Evolutionary conservation across 75 land plant genomes (phyloP), one percentile per base, ranked within the genome.

Genomic region (Ceratopteris richardii): DNA sequence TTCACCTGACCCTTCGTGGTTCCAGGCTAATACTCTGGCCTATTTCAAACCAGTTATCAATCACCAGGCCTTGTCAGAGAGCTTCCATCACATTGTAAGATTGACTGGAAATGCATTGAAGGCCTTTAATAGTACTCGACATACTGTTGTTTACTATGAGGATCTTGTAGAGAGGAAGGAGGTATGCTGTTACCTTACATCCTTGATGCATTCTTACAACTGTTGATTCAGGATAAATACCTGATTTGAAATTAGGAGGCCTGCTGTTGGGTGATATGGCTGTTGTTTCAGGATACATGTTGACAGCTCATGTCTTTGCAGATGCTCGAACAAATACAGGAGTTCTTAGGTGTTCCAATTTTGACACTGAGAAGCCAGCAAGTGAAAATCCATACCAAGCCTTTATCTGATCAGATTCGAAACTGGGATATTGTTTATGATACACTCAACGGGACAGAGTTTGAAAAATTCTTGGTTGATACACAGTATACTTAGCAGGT

Each of bases 321-420:
- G 90, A 74, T 59, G 55, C 63, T 82, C 36, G 27, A 22, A 27
- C 76, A 73, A 7, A 73, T 83, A 9, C 80, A 65, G 54, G 65
- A 82, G 20, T 86, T 86, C 58, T 76, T 82, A 20, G 51, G 71
- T 56, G 67, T 86, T 36, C 83, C 80, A 14, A 31, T 57, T 18
- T 64, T 44, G 61, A 62, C 73, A 23, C 66, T 86, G 6, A 58
- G 33, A 20, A 86, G 90, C 55, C 66, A 63, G 22, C 90, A 86
- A 40, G 82, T 79, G 22, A 86, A 80, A 66, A 86, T 86, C 20
- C 90, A 86, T 69, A 82, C 54, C 0, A 67, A 37, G 21, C 75
- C 69, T 0, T 31, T 86, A 31, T 65, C 80, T 13, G 54, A 67
- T 11, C 81, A 73, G 43, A 62, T 86, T 18, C 60, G 57, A 9